Evolutionary conservation across 1,284 basidiomycete genomes (phyloP).

Genomic region (Sporisorium sorghi): DNA sequence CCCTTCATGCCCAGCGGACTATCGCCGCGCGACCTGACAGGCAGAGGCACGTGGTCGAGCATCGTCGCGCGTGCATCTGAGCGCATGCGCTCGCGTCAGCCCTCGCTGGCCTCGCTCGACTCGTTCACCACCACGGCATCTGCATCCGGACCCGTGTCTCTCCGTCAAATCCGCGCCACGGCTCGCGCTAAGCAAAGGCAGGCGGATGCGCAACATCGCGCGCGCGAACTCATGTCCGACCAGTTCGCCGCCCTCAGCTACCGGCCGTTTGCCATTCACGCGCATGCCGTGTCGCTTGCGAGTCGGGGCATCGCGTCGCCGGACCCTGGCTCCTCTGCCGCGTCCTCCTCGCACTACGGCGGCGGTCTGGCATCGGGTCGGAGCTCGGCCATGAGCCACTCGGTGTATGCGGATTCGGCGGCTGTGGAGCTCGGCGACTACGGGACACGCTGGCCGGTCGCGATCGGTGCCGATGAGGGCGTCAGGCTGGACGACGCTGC

Average conservation of each 20-base stretch:
- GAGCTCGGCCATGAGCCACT: slow-evolving; percentile 21
- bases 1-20: slow-evolving; percentile 55
- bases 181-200: slow-evolving; percentile 44
- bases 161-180: slow-evolving; percentile 47
- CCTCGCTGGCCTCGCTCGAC: slow-evolving; percentile 33
- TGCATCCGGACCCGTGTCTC: slow-evolving; percentile 50
- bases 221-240: slow-evolving; percentile 41
- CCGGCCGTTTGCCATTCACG: slow-evolving; percentile 54
- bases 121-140: slow-evolving; percentile 16
- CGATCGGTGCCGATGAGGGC: slow-evolving; percentile 38
- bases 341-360: not conserved
- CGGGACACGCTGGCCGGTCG: slow-evolving; percentile 41
- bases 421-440: slow-evolving; percentile 28
- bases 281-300: slow-evolving; percentile 38
- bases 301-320: slow-evolving; percentile 5
- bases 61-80: slow-evolving; percentile 54
- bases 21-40: slow-evolving; percentile 52
- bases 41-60: slow-evolving; percentile 58
- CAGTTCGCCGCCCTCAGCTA: slow-evolving; percentile 47
- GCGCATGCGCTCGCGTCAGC: slow-evolving; percentile 27
- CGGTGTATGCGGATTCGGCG: slow-evolving; percentile 9
- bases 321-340: slow-evolving; percentile 10
- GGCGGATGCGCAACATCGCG: slow-evolving; percentile 33
- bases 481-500: slow-evolving; percentile 14
- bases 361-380: slow-evolving; percentile 9